Conservation (phyloP, 805 yeast genomes). For the Pichia scutulata region DNA sequence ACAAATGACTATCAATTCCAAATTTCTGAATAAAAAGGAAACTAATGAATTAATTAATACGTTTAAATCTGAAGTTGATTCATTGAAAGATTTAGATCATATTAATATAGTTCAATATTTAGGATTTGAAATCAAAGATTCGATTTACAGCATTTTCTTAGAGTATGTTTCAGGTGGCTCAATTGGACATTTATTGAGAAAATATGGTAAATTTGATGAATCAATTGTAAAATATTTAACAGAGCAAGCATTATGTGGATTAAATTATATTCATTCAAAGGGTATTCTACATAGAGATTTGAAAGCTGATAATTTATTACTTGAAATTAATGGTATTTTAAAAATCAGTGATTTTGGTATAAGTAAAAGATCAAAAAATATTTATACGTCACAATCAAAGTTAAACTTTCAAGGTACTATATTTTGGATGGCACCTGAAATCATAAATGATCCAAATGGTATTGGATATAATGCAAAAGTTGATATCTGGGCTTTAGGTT, state of each 20-base stretch:
- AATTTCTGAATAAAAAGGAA: slow-evolving; percentile 35
- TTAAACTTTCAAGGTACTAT: slow-evolving; percentile 95
- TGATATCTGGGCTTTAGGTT: slow-evolving; percentile 97
- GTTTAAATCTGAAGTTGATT: slow-evolving; percentile 81
- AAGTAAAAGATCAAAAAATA: slow-evolving; percentile 76
- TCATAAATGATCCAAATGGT: slow-evolving; percentile 74
- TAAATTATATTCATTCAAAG: slow-evolving; percentile 77
- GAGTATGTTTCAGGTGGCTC: slow-evolving; percentile 99
- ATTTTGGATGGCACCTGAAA: slow-evolving; percentile 99
- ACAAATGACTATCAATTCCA: slow-evolving; percentile 67
- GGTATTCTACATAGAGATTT: slow-evolving; percentile 91
- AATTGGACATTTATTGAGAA: slow-evolving; percentile 74
- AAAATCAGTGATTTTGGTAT: slow-evolving; percentile 97
- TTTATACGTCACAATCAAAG: slow-evolving; percentile 84
- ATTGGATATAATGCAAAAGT: slow-evolving; percentile 97
- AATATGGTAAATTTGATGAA: slow-evolving; percentile 82
- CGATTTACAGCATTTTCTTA: slow-evolving; percentile 75
- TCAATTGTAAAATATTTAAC: slow-evolving; percentile 64
- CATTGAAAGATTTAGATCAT: slow-evolving; percentile 90
- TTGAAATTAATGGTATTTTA: slow-evolving; percentile 89
- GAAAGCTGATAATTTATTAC: slow-evolving; percentile 84
- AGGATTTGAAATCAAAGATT: slow-evolving; percentile 76
- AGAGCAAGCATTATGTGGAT: slow-evolving; percentile 72
- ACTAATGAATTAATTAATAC: slow-evolving; percentile 68
- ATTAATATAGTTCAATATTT: slow-evolving; percentile 90